phyloP scores from a whole-genome alignment of 208 protist species.

The Phytomonas sp. region DNA sequence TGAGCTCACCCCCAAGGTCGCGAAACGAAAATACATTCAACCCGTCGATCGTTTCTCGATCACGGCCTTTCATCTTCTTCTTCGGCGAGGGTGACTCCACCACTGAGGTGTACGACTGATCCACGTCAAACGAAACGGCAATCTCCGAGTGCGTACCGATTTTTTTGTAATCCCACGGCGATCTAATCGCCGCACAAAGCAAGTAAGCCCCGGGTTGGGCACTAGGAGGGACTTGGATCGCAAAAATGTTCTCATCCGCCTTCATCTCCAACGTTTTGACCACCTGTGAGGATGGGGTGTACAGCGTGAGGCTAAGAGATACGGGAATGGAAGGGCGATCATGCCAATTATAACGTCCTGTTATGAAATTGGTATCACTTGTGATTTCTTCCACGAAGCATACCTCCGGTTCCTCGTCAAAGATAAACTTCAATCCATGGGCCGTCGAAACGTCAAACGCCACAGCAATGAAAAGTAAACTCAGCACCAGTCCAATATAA shows the following conservation, averaged over 20 bases:
- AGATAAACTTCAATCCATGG: slow-evolving; percentile 30
- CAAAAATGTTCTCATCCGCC: slow-evolving; percentile 22
- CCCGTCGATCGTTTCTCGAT: slow-evolving; percentile 31
- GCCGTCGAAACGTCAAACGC: slow-evolving; percentile 2
- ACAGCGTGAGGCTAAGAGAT: slow-evolving; percentile 3
- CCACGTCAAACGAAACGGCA: neutral
- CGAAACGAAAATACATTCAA: slow-evolving; percentile 62
- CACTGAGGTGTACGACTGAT: neutral
- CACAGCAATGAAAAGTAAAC: slow-evolving; percentile 8
- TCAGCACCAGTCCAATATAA: neutral
- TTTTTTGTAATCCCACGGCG: neutral
- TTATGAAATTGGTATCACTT: slow-evolving; percentile 20
- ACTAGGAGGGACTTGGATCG: slow-evolving; percentile 2
- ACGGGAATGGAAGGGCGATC: neutral
- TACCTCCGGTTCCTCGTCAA: slow-evolving; percentile 27
- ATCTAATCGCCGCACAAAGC: slow-evolving; percentile 15
- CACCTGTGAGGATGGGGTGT: slow-evolving; percentile 7
- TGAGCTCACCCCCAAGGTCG: slow-evolving; percentile 49
- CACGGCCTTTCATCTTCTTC: slow-evolving; percentile 10
- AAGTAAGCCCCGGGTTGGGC: slow-evolving; percentile 14
- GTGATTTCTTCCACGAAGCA: slow-evolving; percentile 63
- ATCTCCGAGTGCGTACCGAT: neutral
- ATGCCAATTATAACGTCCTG: slow-evolving; percentile 38
- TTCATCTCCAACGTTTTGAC: slow-evolving; percentile 15
- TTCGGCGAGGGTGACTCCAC: neutral